Conservation (phyloP, 2,329 filamentous ascomycete genomes). For the Pseudocercospora fuligena region DNA sequence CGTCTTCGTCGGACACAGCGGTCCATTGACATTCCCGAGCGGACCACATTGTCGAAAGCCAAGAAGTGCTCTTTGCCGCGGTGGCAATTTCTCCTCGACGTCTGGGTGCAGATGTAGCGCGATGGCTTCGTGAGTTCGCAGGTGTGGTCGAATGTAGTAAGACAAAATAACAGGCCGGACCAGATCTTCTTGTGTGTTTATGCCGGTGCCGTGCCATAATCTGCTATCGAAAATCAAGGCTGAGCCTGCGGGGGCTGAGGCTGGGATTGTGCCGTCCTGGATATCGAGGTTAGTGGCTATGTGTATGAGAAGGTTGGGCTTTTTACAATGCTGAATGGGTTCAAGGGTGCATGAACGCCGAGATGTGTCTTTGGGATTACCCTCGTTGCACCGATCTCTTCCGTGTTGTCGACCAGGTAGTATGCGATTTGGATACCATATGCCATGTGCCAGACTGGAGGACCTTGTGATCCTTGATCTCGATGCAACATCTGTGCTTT, state of each 20-base stretch:
- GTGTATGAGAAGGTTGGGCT: background rate
- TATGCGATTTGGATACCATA: slow-evolving; percentile 1
- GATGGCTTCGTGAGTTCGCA: slow-evolving; percentile 1
- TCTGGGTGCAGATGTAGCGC: background rate
- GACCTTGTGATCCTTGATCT: slow-evolving; percentile 7
- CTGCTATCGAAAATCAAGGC: background rate
- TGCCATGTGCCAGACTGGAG: background rate
- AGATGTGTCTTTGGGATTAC: slow-evolving; percentile 6
- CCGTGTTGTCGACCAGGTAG: slow-evolving; percentile 1
- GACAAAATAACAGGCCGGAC: background rate
- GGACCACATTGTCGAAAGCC: background rate
- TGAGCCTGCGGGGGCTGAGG: background rate
- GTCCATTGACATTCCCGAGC: background rate
- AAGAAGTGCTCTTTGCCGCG: background rate
- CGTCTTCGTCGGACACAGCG: background rate
- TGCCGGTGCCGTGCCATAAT: slow-evolving; percentile 1
- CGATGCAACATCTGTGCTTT: slow-evolving; percentile 4
- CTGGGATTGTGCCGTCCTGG: slow-evolving; percentile 4
- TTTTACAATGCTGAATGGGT: background rate
- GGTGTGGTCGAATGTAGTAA: background rate
- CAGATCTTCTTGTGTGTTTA: background rate
- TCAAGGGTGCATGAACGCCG: background rate
- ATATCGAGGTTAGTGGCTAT: background rate
- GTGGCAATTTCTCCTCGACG: slow-evolving; percentile 1
- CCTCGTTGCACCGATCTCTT: slow-evolving; percentile 1